These are phyloP conservation scores for Aspergillus sp. DNA, from an alignment of 2,329 filamentous ascomycete genomes.

Conservation along the genomic window DNA sequence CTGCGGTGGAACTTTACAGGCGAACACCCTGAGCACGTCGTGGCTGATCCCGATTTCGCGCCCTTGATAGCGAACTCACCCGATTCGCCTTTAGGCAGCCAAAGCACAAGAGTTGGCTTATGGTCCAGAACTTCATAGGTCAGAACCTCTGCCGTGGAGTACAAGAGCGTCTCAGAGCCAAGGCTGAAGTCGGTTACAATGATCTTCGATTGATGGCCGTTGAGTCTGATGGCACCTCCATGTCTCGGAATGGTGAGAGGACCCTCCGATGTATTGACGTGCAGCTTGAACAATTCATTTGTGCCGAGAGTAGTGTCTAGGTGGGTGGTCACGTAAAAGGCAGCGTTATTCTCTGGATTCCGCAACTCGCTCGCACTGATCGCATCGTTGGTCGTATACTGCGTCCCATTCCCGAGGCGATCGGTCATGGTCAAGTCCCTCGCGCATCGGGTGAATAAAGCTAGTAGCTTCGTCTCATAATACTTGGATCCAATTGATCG, in stretches of 20 bases:
- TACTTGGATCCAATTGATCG: conserved; percentile 60
- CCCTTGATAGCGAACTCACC: conserved; percentile 55
- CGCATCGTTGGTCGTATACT: conserved; percentile 52
- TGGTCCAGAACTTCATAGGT: conserved; percentile 52
- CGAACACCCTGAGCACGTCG: conserved; percentile 42
- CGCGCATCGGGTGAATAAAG: conserved; percentile 60
- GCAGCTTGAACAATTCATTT: conserved; percentile 54
- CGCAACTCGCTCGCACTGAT: conserved; percentile 58
- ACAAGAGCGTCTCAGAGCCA: conserved; percentile 52
- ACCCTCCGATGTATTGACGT: conserved; percentile 58
- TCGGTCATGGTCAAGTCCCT: conserved; percentile 58
- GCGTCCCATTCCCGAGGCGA: conserved; percentile 48
- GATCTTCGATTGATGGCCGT: conserved; percentile 64
- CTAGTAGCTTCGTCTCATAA: conserved; percentile 63
- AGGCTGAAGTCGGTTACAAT: conserved; percentile 60
- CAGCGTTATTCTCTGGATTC: conserved; percentile 57
- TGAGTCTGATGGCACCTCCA: conserved; percentile 51
- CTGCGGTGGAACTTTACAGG: conserved; percentile 45
- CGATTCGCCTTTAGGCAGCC: conserved; percentile 55
- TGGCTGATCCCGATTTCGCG: conserved; percentile 35
- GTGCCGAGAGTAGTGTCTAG: conserved; percentile 53
- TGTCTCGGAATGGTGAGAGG: conserved; percentile 55
- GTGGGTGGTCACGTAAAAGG: conserved; percentile 62
- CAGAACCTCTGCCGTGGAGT: conserved; percentile 57
- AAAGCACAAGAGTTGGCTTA: conserved; percentile 51